Conservation (phyloP, 129 eudicot genomes). For the Sambucus nigra region DNA sequence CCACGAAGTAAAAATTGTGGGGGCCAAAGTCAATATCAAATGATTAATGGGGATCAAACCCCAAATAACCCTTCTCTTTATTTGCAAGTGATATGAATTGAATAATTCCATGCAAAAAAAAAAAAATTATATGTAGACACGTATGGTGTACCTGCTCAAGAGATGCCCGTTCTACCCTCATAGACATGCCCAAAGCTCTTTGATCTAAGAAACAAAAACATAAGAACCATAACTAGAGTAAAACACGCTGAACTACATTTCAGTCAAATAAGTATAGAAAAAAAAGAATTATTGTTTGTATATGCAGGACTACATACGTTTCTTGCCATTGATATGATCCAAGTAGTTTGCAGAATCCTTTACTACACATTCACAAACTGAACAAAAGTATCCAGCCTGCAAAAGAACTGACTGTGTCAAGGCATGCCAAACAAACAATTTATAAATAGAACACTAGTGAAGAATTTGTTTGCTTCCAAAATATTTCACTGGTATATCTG, state of each 20-base stretch:
- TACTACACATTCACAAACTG: conserved; percentile 99
- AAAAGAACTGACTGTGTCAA: conserved; percentile 8
- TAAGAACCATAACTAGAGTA: conserved; percentile 6
- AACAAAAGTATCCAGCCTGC: conserved; percentile 98
- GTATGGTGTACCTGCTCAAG: conserved; percentile 96
- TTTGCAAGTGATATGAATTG: too few species aligned
- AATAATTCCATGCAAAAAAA: neutral
- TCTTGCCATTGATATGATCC: conserved; percentile 98
- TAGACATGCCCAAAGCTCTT: conserved; percentile 99
- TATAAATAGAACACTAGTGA: neutral
- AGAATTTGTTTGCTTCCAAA: neutral
- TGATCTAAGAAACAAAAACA: conserved; percentile 52
- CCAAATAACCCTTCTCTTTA: too few species aligned
- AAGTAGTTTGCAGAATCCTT: conserved; percentile 97
- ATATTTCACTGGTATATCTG: neutral
- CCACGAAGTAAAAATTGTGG: too few species aligned
- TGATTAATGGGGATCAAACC: too few species aligned
- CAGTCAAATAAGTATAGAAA: neutral
- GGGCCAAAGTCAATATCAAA: too few species aligned
- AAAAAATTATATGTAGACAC: too few species aligned
- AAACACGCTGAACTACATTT: neutral
- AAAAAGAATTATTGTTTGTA: neutral
- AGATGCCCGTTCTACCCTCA: conserved; percentile 89
- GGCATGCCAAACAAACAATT: conserved; percentile 5
- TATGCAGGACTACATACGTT: conserved; percentile 52